Evolutionary conservation across 371 early-diverging fungal species (phyloP).

Genomic region (Mucor piriformis): DNA sequence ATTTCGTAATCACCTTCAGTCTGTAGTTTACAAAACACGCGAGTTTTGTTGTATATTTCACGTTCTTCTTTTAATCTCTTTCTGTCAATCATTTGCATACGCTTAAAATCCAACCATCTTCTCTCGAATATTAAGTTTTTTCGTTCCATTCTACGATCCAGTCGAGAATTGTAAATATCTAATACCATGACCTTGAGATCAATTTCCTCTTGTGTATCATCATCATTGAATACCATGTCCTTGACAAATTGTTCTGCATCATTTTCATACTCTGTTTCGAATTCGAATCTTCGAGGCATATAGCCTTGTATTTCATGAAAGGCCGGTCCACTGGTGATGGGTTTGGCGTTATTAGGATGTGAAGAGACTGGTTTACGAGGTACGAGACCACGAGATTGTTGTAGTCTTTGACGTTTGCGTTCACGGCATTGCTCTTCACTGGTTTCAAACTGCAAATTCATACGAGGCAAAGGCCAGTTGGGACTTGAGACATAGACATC

Average conservation of each 20-base stretch:
- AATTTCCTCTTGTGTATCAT: constrained; percentile 84
- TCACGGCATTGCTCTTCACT: constrained; percentile 47
- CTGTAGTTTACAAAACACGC: constrained; percentile 89
- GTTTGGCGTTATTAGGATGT: constrained; percentile 47
- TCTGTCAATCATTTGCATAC: constrained; percentile 78
- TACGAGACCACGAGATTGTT: constrained; percentile 39
- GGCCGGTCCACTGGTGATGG: constrained; percentile 84
- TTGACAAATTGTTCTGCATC: constrained; percentile 95
- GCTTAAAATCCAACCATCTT: constrained; percentile 83
- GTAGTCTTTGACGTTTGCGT: constrained; percentile 43
- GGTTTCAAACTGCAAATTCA: constrained; percentile 49
- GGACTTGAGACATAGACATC: constrained; percentile 79
- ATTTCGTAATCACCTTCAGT: constrained; percentile 82
- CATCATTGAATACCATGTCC: constrained; percentile 90
- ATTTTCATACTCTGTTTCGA: constrained; percentile 96
- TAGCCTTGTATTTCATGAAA: constrained; percentile 97
- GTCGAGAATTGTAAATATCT: constrained; percentile 88
- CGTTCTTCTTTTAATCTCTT: constrained; percentile 85
- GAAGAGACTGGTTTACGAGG: constrained; percentile 39
- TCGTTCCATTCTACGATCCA: constrained; percentile 84
- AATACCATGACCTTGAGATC: constrained; percentile 91
- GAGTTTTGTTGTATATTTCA: constrained; percentile 74
- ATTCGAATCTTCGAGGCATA: constrained; percentile 98
- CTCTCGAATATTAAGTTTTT: constrained; percentile 90
- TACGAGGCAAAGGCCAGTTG: constrained; percentile 80